Evolutionary conservation across 768 basidiomycete species (phyloP), one percentile per base, ranked within the genome.

Genomic region (Sarcodon sp.): DNA sequence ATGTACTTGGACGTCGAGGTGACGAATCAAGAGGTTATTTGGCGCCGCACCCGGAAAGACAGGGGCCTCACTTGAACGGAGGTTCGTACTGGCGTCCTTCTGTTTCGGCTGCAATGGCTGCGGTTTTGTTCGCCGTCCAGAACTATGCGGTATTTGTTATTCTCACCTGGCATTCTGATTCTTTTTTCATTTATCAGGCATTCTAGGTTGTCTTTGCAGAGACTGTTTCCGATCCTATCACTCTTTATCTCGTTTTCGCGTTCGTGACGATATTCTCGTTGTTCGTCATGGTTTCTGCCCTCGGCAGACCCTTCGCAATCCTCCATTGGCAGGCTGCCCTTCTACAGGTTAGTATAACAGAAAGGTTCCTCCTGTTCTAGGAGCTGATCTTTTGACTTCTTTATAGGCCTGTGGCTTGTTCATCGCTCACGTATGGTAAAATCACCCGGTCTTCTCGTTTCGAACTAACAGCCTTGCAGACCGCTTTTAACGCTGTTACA

Each of bases 371-470:
- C 38, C 15, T 13, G 13, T 8, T 31, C 7, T 13, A 6, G 13
- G 33, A n/a, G 18, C 33, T 6, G 47, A 36, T 43, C 36, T 35
- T 51, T 57, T 13, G 55, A 33, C 8, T 45, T 31, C 21, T 21
- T 16, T 15, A 32, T 46, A 69, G 63, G 56, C 62, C 50, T 55
- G 60, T 51, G 68, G 69, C 11, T 53, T 63, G 31, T 58, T 61
- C 45, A 60, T 67, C 33, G 44, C 56, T 6, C 57, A 58, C 21
- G 21, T 27, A 27, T 27, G 46, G 61, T 62, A 36, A 39, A 41
- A 11, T 3, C 3, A 36, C 15, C 6, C 12, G 33, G 15, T 34
- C 6, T 39, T 34, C 21, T 27, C 21, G 21, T 33, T 18, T 33
- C n/a, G 13, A 11, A 11, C 31, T 21, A 10, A 41, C 12, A 33